Conservation (phyloP, 345 rosid species). For the Citrus reticulata region DNA sequence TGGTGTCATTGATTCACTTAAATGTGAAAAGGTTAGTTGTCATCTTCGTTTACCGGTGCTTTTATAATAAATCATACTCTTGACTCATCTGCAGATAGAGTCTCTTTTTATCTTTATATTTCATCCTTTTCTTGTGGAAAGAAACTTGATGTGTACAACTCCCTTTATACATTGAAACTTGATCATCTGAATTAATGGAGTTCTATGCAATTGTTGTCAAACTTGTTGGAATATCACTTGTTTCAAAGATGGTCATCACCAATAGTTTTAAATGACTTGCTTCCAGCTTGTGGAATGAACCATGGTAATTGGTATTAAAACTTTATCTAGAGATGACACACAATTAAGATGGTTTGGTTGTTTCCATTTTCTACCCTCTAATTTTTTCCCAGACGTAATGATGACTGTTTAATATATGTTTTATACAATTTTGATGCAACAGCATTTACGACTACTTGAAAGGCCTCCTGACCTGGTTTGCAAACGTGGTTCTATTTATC, state of each 20-base stretch:
- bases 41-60: constrained; percentile 9
- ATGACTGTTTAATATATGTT: constrained; percentile 2
- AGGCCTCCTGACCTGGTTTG: constrained; percentile 74
- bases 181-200: not conserved
- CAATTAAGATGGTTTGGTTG: not conserved
- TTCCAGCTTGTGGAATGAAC: not conserved
- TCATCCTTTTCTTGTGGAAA: not conserved
- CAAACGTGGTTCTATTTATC: constrained; percentile 69
- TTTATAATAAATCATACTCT: constrained; percentile 14
- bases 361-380: not conserved
- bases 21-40: constrained; percentile 70
- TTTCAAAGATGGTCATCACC: not conserved
- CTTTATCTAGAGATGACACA: not conserved
- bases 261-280: not conserved
- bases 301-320: not conserved
- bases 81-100: not conserved
- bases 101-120: not conserved
- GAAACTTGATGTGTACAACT: constrained; percentile 2
- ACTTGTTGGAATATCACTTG: not conserved
- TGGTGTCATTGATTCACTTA: constrained; percentile 52
- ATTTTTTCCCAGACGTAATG: not conserved
- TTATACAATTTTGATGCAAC: constrained; percentile 22
- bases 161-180: not conserved
- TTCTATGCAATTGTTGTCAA: not conserved
- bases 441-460: constrained; percentile 80